Evolutionary conservation across 2,329 filamentous ascomycete species (phyloP), one percentile per base, ranked within the genome.

Genomic region (Neurospora sp.): DNA sequence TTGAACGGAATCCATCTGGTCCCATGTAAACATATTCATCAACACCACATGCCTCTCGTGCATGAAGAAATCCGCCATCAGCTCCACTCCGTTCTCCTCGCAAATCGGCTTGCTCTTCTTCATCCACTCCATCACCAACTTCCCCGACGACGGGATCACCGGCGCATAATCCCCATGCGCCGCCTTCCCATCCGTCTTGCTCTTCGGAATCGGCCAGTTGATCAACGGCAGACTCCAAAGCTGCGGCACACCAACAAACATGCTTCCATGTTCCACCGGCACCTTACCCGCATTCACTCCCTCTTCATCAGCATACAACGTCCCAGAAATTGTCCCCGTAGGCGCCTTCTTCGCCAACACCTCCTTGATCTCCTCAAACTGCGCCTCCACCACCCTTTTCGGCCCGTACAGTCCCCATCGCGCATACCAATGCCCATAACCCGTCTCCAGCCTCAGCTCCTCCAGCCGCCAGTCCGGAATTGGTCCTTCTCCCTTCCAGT

Each of bases 31-130:
- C 81, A 84, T 84, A 71, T 82, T 83, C 71, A 83, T 81, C 62
- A 83, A 80, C 40, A 84, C 81, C 9, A 82, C 80, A 66, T 83
- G 81, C 1, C 81, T 76, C 71, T 84, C 81, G 67, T 83, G 79
- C 81, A 84, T 82, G 76, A 84, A 84, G 75, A 84, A 84, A 70
- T 84, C 83, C 71, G 81, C 82, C 71, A 82, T 79, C 28, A 83
- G 74, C 71, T 84, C 83, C 67, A 83, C 81, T 0, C 78, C 78
- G 38, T 82, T 77, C 8, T 77, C 76, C 70, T 82, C 81, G 69
- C 80, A 82, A n/a, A 82, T 77, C 23, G 75, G 77, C 72, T 82
- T 81, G 42, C 81, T 80, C 0, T 76, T 78, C 70, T 71, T 77
- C 39, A 81, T 79, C 82, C 82, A 84, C 38, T 80, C 79, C 7